Evolutionary conservation across 345 rosid species (phyloP), one percentile per base, ranked within the genome.

Genomic region (Reutealis trisperma): DNA sequence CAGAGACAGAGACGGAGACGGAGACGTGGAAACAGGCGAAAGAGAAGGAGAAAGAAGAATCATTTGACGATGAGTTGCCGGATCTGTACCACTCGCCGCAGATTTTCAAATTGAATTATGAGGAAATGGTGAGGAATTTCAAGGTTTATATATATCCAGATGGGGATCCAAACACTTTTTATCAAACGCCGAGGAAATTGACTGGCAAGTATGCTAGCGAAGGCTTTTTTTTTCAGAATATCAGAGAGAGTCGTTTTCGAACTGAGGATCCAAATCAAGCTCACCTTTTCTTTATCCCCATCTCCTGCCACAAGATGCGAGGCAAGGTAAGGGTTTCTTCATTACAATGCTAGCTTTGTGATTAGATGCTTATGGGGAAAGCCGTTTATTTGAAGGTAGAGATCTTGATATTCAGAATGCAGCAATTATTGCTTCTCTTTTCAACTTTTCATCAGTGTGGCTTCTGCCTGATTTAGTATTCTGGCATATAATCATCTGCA

Each of bases 271-370:
- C 98, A 21, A 92, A 92, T 60, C 86, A 87, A 42, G 98, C 99
- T 16, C 93, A 93, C 82, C 89, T 92, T 79, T 96, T 96, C 80
- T 96, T 93, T 84, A 85, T 96, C 74, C 99, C 99, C 18, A 89
- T 96, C 34, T 96, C 98, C 6, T 93, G 97, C 83, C 99, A 93
- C 78, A 96, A 96, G 87, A 96, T 96, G 99, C 93, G 99, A 19
- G 98, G 99, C 78, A 93, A 92, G 93, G 99, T 93, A 85, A 77
- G 49, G 10, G 11, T 58, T 58, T 51, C 32, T 12, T 58, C 19
- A 14, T 47, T 47, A 9, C 51, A 47, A 47, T 47, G 51, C 51
- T 47, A 9, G 58, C 49, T 3, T 45, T 47, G 47, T 24, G 18
- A 7, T 14, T 68, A 47, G 72, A 13, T 47, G 58, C 9, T 68